Percentiles rank a stretch among this genome's conserved stretches.
Conservation (phyloP, 2,329 filamentous ascomycete species). For the Saccharata proteae region DNA sequence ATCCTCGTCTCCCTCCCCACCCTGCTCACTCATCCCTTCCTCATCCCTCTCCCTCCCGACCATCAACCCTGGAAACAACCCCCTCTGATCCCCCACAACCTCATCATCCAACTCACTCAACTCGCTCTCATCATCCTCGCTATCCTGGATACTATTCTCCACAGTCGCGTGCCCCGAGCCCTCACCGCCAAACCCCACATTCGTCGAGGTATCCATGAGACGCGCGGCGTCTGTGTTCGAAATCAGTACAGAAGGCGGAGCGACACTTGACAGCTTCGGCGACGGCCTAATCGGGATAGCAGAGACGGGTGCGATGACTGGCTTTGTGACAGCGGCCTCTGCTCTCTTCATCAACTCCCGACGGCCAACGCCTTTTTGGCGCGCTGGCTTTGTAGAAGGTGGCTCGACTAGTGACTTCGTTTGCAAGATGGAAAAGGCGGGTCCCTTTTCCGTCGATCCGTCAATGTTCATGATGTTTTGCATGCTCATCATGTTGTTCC, state of each 20-base stretch:
- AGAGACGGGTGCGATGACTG: neutral
- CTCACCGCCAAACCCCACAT: conserved; percentile 38
- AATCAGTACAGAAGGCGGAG: neutral
- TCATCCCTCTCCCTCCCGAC: too few species aligned
- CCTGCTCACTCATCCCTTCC: conserved; percentile 11
- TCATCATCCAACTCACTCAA: conserved; percentile 39
- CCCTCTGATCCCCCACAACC: conserved; percentile 25
- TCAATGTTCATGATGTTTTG: conserved; percentile 22
- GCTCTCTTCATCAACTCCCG: conserved; percentile 47
- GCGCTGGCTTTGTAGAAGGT: conserved; percentile 1
- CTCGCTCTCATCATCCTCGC: conserved; percentile 44
- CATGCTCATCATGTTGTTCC: conserved; percentile 15
- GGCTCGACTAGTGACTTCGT: conserved; percentile 14
- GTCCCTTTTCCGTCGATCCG: conserved; percentile 13
- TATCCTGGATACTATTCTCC: conserved; percentile 39
- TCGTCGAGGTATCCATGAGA: conserved; percentile 6
- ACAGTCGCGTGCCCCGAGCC: conserved; percentile 45
- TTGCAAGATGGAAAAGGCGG: too few species aligned
- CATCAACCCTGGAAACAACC: too few species aligned
- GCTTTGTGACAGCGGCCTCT: conserved; percentile 39
- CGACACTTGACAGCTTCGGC: neutral
- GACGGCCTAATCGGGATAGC: conserved; percentile 5
- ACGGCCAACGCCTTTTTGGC: conserved; percentile 43
- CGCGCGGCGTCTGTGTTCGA: neutral
- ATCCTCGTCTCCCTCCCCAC: conserved; percentile 1